These are phyloP conservation scores for Colletotrichum sidae DNA, from an alignment of 2,329 filamentous ascomycete genomes.

Conservation along the genomic window DNA sequence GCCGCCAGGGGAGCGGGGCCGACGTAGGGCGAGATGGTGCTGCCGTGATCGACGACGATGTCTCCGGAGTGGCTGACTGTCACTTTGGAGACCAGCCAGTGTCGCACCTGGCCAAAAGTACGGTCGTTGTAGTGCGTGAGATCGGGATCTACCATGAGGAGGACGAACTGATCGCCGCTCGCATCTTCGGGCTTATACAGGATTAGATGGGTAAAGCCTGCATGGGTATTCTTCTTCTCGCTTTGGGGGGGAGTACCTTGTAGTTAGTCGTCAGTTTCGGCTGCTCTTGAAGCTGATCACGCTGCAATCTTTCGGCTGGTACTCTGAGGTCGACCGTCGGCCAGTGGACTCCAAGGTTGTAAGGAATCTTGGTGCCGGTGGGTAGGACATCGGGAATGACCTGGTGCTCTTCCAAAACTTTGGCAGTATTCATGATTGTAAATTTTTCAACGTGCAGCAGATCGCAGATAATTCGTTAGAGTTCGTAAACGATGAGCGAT, in stretches of 20 bases:
- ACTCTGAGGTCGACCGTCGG: conserved; percentile 4
- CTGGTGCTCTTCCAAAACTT: conserved; percentile 4
- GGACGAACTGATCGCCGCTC: not conserved
- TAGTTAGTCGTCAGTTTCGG: conserved; percentile 8
- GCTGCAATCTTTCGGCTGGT: conserved; percentile 11
- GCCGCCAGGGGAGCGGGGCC: conserved; percentile 9
- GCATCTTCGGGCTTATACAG: not conserved
- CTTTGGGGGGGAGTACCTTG: not conserved
- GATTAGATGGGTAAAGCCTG: not conserved
- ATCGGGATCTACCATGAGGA: conserved; percentile 18
- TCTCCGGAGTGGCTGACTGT: conserved; percentile 1
- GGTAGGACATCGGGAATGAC: conserved; percentile 6
- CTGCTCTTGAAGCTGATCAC: conserved; percentile 9
- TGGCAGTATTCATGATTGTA: conserved; percentile 17
- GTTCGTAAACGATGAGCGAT: too few relatives aligned
- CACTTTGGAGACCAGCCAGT: conserved; percentile 15
- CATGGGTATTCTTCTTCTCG: too few relatives aligned
- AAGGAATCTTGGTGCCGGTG: not conserved
- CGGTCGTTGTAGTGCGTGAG: conserved; percentile 16
- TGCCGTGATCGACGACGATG: not conserved
- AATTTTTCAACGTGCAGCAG: too few relatives aligned
- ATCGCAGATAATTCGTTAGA: too few relatives aligned
- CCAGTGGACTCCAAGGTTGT: conserved; percentile 17
- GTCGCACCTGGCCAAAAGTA: conserved; percentile 14
- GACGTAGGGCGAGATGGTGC: conserved; percentile 15